A percentile compares a stretch with the other conserved stretches of the same genome.
phyloP scores from a whole-genome alignment of 2,329 filamentous ascomycete species.

The Akanthomyces dipterigenus region DNA sequence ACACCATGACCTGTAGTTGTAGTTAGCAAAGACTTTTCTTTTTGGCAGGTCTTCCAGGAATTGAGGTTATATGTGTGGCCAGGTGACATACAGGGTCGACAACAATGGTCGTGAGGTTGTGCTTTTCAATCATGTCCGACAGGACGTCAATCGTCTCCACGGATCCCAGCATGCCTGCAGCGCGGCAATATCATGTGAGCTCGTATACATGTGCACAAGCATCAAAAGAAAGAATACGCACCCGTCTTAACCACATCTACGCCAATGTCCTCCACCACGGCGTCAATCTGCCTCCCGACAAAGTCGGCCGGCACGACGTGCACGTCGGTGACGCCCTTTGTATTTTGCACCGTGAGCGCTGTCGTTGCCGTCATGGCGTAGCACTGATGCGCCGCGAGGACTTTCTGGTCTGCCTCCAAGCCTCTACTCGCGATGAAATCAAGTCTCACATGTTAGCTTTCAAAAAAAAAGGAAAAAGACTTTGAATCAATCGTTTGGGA shows the following conservation, averaged over 20 bases:
- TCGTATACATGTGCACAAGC: neutral
- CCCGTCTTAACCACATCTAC: slow-evolving; percentile 90
- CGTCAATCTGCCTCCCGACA: slow-evolving; percentile 77
- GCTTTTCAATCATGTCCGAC: slow-evolving; percentile 23
- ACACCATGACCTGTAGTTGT: slow-evolving; percentile 72
- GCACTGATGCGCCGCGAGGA: slow-evolving; percentile 83
- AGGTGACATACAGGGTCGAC: slow-evolving; percentile 29
- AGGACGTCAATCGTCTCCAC: slow-evolving; percentile 32
- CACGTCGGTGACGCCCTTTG: slow-evolving; percentile 72
- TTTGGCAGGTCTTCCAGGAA: too few relatives aligned
- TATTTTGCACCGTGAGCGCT: slow-evolving; percentile 94
- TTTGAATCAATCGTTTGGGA: too few relatives aligned
- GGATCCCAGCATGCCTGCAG: slow-evolving; percentile 32
- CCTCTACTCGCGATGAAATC: too few relatives aligned
- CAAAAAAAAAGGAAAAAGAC: too few relatives aligned
- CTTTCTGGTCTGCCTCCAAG: slow-evolving; percentile 92
- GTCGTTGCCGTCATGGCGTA: slow-evolving; percentile 97
- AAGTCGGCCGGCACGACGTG: slow-evolving; percentile 74
- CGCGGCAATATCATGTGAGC: neutral
- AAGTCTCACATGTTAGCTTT: too few relatives aligned
- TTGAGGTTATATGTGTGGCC: too few relatives aligned
- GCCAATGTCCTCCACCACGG: slow-evolving; percentile 75
- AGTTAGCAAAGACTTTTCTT: neutral
- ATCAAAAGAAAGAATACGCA: slow-evolving; percentile 31
- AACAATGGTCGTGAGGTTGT: slow-evolving; percentile 26